Conservation (phyloP, 192 early-diverging fungal species). For the Gamsiella multidivaricata region DNA sequence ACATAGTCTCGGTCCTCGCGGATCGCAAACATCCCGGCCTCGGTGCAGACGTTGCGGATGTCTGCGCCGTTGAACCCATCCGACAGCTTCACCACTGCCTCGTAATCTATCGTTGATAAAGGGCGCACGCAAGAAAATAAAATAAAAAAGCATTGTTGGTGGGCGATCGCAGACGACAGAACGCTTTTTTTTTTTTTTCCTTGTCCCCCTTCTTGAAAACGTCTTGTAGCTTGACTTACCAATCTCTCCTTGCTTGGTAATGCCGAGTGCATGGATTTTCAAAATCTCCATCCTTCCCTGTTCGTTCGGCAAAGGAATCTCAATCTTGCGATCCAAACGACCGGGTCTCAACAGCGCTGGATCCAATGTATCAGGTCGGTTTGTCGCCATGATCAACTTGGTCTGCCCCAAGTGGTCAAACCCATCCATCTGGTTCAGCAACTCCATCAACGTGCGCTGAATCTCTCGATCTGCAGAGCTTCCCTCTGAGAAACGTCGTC, state of each 20-base stretch:
- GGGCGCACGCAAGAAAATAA: no score
- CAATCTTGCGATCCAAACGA: constrained; percentile 96
- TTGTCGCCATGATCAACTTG: constrained; percentile 99
- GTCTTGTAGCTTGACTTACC: constrained; percentile 58
- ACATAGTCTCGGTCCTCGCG: constrained; percentile 98
- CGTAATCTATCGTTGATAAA: constrained; percentile 97
- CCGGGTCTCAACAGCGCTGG: constrained; percentile 96
- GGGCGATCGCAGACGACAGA: not conserved
- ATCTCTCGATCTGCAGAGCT: constrained; percentile 99
- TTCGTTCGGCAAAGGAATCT: constrained; percentile 99
- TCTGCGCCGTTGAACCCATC: constrained; percentile 99
- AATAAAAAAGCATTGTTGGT: no score
- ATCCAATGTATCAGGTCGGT: constrained; percentile 98
- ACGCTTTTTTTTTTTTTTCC: constrained; percentile 6
- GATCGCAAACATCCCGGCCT: constrained; percentile 99
- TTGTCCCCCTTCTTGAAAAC: not conserved
- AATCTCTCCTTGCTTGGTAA: constrained; percentile 97
- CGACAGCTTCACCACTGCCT: constrained; percentile 96
- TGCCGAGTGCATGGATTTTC: constrained; percentile 94
- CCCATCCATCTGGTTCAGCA: constrained; percentile 99
- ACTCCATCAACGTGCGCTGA: constrained; percentile 98
- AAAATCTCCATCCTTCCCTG: constrained; percentile 96
- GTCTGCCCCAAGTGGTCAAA: constrained; percentile 98
- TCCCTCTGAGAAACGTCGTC: constrained; percentile 97
- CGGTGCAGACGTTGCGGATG: constrained; percentile 99